phyloP scores from a whole-genome alignment of 768 basidiomycete species.

The Suillus bovinus region DNA sequence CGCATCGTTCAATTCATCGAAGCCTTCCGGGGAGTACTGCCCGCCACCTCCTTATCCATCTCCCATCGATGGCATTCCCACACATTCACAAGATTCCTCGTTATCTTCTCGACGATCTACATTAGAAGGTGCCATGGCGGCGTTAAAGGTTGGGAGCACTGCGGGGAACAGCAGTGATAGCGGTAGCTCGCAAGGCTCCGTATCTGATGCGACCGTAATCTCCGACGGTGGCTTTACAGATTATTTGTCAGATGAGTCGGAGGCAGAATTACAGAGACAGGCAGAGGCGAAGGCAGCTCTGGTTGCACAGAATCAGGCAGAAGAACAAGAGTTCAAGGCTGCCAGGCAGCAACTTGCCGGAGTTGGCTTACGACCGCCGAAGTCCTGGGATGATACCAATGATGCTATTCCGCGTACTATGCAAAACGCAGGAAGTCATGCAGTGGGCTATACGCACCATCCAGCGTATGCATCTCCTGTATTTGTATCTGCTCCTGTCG shows the following conservation, averaged over 20 bases:
- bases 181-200: constrained; percentile 48
- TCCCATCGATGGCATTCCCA: constrained; percentile 23
- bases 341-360: constrained; percentile 76
- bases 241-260: constrained; percentile 91
- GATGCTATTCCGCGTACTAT: constrained; percentile 28
- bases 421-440: constrained; percentile 15
- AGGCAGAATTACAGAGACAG: constrained; percentile 83
- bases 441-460: constrained; percentile 26
- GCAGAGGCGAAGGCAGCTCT: constrained; percentile 79
- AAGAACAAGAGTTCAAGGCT: constrained; percentile 80
- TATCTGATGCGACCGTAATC: constrained; percentile 75
- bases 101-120: constrained; percentile 31
- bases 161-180: constrained; percentile 65
- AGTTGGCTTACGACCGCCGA: constrained; percentile 76
- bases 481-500: constrained; percentile 26
- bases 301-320: constrained; percentile 76
- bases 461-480: constrained; percentile 29
- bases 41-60: constrained; percentile 21
- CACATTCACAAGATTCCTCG: constrained; percentile 30
- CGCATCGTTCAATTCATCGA: constrained; percentile 29
- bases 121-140: constrained; percentile 41
- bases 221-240: constrained; percentile 90
- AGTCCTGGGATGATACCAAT: constrained; percentile 66
- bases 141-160: constrained; percentile 40
- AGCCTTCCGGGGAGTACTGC: constrained; percentile 22